These are phyloP conservation scores for Colletotrichum eleusines DNA, from an alignment of 2,329 filamentous ascomycete species.

Conservation along the genomic window DNA sequence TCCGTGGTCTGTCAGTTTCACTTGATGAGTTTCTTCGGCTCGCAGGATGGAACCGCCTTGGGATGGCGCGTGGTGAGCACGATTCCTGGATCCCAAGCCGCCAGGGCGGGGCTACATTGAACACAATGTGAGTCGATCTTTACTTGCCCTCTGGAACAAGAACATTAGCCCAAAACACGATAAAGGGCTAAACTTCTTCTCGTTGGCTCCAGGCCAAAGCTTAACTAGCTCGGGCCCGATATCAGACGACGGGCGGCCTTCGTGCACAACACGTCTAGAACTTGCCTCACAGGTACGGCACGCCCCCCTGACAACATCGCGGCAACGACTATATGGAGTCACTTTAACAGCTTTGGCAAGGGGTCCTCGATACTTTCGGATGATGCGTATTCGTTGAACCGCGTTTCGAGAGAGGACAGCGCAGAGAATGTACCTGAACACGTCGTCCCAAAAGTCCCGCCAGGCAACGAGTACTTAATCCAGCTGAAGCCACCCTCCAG, in stretches of 20 bases:
- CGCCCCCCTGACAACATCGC: conserved; percentile 12
- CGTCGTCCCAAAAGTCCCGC: background rate
- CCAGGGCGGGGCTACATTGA: conserved; percentile 10
- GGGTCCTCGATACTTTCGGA: conserved; percentile 10
- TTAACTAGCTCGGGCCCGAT: conserved; percentile 3
- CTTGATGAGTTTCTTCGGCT: background rate
- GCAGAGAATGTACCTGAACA: background rate
- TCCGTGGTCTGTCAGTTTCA: no score
- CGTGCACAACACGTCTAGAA: background rate
- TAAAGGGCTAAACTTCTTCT: conserved; percentile 34
- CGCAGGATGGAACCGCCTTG: background rate
- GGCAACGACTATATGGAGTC: background rate
- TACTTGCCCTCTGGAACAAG: conserved; percentile 11
- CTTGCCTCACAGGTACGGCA: conserved; percentile 10
- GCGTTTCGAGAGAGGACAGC: conserved; percentile 33
- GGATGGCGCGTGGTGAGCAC: conserved; percentile 12
- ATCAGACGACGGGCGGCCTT: conserved; percentile 27
- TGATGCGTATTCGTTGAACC: conserved; percentile 8
- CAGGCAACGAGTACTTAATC: conserved; percentile 21
- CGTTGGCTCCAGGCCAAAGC: conserved; percentile 10
- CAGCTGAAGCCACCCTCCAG: background rate
- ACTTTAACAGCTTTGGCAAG: background rate
- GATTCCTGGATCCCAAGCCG: background rate
- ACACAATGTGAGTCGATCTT: conserved; percentile 24
- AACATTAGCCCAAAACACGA: conserved; percentile 30